phyloP scores from a whole-genome alignment of 2,329 filamentous ascomycete species.

The Venturia nashicola region DNA sequence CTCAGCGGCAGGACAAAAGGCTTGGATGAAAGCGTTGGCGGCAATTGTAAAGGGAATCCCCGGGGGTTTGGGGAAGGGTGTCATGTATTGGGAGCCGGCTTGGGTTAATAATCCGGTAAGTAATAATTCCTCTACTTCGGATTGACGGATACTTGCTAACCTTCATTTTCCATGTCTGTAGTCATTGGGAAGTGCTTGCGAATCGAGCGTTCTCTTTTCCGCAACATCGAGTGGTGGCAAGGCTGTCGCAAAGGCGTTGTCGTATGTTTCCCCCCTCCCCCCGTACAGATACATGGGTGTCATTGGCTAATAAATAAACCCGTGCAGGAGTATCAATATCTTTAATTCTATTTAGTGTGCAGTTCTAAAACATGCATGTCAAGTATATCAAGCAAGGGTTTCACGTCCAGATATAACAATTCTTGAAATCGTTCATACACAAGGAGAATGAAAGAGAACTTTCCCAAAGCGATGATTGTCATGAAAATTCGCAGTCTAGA shows the following conservation, averaged over 20 bases:
- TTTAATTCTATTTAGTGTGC: background rate
- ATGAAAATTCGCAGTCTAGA: too few relatives aligned
- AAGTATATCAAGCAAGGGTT: too few relatives aligned
- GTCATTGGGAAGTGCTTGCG: constrained; percentile 6
- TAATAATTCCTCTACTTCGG: background rate
- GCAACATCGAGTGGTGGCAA: background rate
- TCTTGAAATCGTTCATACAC: too few relatives aligned
- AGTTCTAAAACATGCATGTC: too few relatives aligned
- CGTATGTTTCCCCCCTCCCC: background rate
- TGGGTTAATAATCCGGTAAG: constrained; percentile 53
- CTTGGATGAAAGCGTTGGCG: constrained; percentile 49
- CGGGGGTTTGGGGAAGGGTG: constrained; percentile 37
- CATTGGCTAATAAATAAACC: background rate
- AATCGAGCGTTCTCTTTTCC: constrained; percentile 3
- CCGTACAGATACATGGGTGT: too few relatives aligned
- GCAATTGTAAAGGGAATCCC: constrained; percentile 40
- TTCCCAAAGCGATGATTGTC: too few relatives aligned
- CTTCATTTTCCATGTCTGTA: background rate
- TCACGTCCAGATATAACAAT: background rate
- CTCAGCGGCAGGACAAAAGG: constrained; percentile 48
- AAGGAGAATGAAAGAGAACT: too few relatives aligned
- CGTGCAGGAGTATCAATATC: constrained; percentile 6
- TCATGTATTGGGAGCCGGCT: constrained; percentile 66
- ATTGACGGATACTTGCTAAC: background rate
- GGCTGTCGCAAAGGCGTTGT: background rate